Base-by-base conservation (phyloP, 2,329 filamentous ascomycete species). In the Phyllosticta citriasiana region DNA sequence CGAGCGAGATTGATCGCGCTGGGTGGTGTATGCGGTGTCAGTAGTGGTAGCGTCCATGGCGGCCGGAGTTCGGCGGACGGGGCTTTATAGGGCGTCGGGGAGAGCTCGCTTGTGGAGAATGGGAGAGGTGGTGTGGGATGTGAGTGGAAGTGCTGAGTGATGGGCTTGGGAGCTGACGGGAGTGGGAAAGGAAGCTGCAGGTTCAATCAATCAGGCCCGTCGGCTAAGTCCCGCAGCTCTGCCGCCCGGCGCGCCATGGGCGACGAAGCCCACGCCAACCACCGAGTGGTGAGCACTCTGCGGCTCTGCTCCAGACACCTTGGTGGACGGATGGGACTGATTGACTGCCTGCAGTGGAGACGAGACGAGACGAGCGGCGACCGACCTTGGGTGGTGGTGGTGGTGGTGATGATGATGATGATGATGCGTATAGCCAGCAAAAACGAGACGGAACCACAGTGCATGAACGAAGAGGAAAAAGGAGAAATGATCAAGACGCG, bases 1-100 rank as follows among this genome's bases (percentile, higher is more conserved):
- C 68, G 88, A 90, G 75, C 88, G 86, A 77, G 85, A 87, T 79
- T 87, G 88, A 85, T 95, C 90, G 76, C 89, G 89, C 89, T 93
- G 81, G 53, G 47, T 50, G 60, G 57, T 54, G 60, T 59, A 55
- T 55, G 60, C 27, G 57, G 53, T 35, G 60, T 63, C 55, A 63
- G 58, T 55, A 58, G 62, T 14, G 27, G 57, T 14, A 25, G 57
- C 40, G 55, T 57, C 54, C 62, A 63, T 63, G 54, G 24, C 55
- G 55, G 58, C 35, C 40, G 40, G 40, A 52, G 57, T 50, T 57
- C 54, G 55, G 53, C 50, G 25, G 47, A 33, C 33, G 60, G 55
- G 30, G 53, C 55, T 62, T 62, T 58, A 58, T 62, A 40, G 40
- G 22, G 60, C 50, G 59, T 57, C 47, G 22, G 54, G 53, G 19